These are phyloP conservation scores for Macadamia tetraphylla DNA, from an alignment of 164 flowering plant genomes.

Conservation along the genomic window DNA sequence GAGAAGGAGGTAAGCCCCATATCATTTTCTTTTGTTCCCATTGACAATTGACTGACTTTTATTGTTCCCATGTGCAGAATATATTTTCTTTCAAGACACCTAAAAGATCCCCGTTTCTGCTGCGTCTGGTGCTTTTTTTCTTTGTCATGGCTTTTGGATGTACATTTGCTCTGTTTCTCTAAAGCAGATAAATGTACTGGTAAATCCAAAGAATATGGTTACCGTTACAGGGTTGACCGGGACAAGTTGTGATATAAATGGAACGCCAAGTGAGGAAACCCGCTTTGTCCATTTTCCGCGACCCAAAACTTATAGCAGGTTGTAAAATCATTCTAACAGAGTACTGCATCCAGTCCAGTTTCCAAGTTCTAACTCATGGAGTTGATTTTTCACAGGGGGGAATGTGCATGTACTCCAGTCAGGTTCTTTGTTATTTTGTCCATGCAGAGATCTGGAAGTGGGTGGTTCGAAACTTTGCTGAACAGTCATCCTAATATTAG, in stretches of 20 bases:
- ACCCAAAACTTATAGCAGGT: conserved; percentile 29
- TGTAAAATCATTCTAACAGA: background rate
- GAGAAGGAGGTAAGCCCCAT: background rate
- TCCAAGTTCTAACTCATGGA: background rate
- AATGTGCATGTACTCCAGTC: conserved; percentile 66
- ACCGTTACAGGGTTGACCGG: background rate
- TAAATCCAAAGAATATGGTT: conserved; percentile 6
- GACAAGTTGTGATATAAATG: conserved; percentile 11
- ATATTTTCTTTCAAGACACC: conserved; percentile 17
- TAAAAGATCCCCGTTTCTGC: conserved; percentile 16
- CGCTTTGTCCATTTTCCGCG: conserved; percentile 24
- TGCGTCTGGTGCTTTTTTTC: conserved; percentile 17
- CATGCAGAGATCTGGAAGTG: conserved; percentile 92
- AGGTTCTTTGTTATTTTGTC: conserved; percentile 65
- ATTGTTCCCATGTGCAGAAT: conserved; percentile 17
- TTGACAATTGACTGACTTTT: conserved; percentile 3
- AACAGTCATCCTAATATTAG: conserved; percentile 84
- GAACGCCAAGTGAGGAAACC: conserved; percentile 8
- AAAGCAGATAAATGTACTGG: conserved; percentile 13
- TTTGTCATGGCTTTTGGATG: conserved; percentile 19
- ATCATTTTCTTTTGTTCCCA: background rate
- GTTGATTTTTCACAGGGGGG: conserved; percentile 40
- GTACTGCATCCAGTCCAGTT: background rate
- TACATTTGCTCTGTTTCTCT: conserved; percentile 20
- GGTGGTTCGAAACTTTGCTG: conserved; percentile 86